Base-by-base conservation (phyloP, 2,329 filamentous ascomycete species). In the Microascus cirrosus region DNA sequence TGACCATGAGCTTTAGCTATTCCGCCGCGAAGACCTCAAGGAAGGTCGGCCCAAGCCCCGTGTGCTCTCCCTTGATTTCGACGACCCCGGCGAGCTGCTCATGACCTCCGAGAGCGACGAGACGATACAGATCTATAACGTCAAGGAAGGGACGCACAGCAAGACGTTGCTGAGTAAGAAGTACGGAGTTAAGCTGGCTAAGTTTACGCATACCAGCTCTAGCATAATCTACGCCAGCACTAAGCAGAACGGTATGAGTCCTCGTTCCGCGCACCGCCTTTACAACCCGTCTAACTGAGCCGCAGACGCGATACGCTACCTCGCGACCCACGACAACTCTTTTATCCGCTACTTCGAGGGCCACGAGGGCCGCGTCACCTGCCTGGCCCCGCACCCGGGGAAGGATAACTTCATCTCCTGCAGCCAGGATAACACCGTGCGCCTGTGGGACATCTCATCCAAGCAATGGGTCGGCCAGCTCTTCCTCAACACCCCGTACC, bases 271-370 rank as follows among this genome's bases (percentile, higher is more conserved):
- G n/a, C n/a, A n/a, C 45, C 11, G 15, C 42, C 15, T n/a, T 2
- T n/a, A 22, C 1, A 6, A 8, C 22, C 3, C 22, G 22, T n/a
- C 45, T 50, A 50, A 50, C 32, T 50, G 7, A 22, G 39, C 28
- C 42, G 13, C 32, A 86, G 87, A 93, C 75, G 91, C 84, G 66
- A 95, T 88, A 63, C 86, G 85, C 69, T 96, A 88, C 73, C 87
- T 91, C 61, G 95, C 83, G 59, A 96, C 87, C 13, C 94, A 99
- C 72, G 94, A 97, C 71, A 96, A 97, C 74, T 89, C 87, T 60
- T 99, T 95, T 71, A 89, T 97, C 61, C 88, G 94, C 61, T 99
- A 99, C 73, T 99, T 97, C 69, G 86, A 89, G 61, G 94, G 93
- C 55, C 94, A 99, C 71, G 87, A 89, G 50, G 86, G 82, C 60